Evolutionary conservation across 2,329 filamentous ascomycete species (phyloP).

Genomic region (Colletotrichum scovillei): DNA sequence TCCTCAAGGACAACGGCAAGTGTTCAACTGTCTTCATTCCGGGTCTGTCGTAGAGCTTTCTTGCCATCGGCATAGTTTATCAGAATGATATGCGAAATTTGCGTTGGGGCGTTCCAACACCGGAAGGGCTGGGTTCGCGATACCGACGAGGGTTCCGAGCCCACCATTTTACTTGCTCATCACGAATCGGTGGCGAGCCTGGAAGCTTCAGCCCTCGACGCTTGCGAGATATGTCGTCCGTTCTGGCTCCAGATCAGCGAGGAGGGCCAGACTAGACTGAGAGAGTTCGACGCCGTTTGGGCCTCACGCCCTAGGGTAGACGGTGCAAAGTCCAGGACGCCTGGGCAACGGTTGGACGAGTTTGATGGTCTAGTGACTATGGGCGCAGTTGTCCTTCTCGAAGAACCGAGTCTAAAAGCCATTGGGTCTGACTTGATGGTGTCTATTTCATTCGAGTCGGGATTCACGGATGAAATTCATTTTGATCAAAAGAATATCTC

Average conservation of each 20-base stretch:
- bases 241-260: conserved; percentile 12
- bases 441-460: neutral
- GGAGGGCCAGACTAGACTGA: neutral
- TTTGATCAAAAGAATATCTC: neutral
- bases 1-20: neutral
- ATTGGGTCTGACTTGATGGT: neutral
- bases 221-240: conserved; percentile 8
- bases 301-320: neutral
- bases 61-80: too few relatives aligned
- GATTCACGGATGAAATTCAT: neutral
- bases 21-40: too few relatives aligned
- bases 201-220: neutral
- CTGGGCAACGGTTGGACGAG: neutral
- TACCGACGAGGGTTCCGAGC: neutral
- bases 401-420: neutral
- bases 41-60: too few relatives aligned
- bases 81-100: neutral
- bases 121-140: conserved; percentile 6
- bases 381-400: conserved; percentile 1
- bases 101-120: conserved; percentile 1
- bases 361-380: neutral
- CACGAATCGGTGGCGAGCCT: conserved; percentile 13
- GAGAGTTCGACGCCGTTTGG: neutral
- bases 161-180: neutral
- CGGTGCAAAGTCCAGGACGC: neutral